Evolutionary conservation across 2,329 filamentous ascomycete species (phyloP), one percentile per base, ranked within the genome.

Genomic region (Ascochyta fabae): DNA sequence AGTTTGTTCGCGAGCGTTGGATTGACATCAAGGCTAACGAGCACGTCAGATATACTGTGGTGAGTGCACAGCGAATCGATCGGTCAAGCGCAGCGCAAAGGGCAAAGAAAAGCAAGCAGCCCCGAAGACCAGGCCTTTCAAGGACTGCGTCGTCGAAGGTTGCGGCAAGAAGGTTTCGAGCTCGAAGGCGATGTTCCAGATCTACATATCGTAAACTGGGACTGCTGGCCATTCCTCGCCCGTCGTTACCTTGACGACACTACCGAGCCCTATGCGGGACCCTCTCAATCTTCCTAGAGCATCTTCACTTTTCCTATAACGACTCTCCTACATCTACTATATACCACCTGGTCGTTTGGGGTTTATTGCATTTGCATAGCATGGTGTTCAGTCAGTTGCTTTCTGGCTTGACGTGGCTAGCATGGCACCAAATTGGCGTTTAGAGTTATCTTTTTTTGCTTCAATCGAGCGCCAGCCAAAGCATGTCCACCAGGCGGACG

Each of bases 41-140:
- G 34, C 22, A 15, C 19, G 38, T 15, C 48, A 84, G 81, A 80
- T 81, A 3, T 84, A 84, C 58, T 84, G 82, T 62, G 82, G 82
- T 46, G 75, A 77, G 53, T 84, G 82, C 64, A 78, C 80, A 24
- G 65, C 72, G 7, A 76, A 77, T 33, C 77, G 78, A 53, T 66
- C 36, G 56, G 59, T 56, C 22, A 73, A 70, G 49, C 64, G 60
- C 22, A 79, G 74, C 55, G 67, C 71, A 35, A 80, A 77, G 46
- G 77, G 76, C 46, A 77, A 76, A 54, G 73, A 77, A 46, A 70
- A 61, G 44, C 70, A 68, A 38, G 55, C 58, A 5, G 48, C 62
- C 15, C 43, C 59, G 10, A 69, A 66, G 29, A 66, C 70, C 12
- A 67, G 66, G 35, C 73, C 78, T 0, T 80, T 82, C 67, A 79